These are phyloP conservation scores for Boechera divaricarpa DNA, from an alignment of 345 rosid genomes.

Conservation along the genomic window DNA sequence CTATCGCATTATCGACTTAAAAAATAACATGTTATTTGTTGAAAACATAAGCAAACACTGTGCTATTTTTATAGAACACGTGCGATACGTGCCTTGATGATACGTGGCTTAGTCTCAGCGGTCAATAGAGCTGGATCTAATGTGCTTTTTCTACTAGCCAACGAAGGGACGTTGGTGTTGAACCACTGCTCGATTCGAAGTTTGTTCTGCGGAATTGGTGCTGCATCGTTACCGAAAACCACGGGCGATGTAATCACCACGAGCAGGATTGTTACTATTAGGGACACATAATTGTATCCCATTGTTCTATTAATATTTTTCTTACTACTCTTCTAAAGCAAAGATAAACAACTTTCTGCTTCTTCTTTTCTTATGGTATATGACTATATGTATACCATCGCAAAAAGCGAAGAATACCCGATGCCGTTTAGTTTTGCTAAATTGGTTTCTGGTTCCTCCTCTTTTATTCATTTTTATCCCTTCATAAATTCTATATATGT, in stretches of 20 bases:
- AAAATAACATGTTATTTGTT: neutral
- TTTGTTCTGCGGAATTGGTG: slow-evolving; percentile 35
- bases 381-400: slow-evolving; percentile 14
- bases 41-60: neutral
- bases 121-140: slow-evolving; percentile 31
- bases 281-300: slow-evolving; percentile 36
- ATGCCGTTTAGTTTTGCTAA: slow-evolving; percentile 7
- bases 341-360: neutral
- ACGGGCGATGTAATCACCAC: slow-evolving; percentile 37
- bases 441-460: slow-evolving; percentile 24
- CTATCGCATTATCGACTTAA: neutral
- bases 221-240: slow-evolving; percentile 36
- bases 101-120: slow-evolving; percentile 32
- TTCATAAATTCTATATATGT: slow-evolving; percentile 6
- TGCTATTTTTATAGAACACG: too few species aligned
- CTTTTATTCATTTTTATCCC: slow-evolving; percentile 28
- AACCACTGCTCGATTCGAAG: slow-evolving; percentile 35
- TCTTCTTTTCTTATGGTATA: neutral
- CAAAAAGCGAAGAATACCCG: slow-evolving; percentile 8
- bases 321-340: neutral
- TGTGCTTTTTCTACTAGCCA: slow-evolving; percentile 34
- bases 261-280: slow-evolving; percentile 28
- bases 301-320: slow-evolving; percentile 3
- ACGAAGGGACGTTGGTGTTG: slow-evolving; percentile 37
- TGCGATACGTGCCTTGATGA: slow-evolving; percentile 31